Evolutionary conservation across 176 grass and related monocot genomes (phyloP).

Genomic region (Elaeis guineensis): DNA sequence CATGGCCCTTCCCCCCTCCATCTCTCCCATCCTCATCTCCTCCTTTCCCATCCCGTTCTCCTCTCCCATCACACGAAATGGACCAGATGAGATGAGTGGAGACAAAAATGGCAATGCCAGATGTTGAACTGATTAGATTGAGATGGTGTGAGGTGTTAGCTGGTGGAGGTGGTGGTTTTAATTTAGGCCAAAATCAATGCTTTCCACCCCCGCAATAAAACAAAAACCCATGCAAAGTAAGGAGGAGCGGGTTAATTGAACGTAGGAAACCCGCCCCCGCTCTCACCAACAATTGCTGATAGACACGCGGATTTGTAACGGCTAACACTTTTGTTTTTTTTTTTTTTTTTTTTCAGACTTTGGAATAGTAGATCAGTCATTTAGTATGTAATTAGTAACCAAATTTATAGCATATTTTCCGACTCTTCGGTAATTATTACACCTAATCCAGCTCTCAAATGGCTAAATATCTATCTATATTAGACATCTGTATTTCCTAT

Average conservation of each 20-base stretch:
- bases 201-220: no score
- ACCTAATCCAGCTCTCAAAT: no score
- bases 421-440: no score
- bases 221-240: background rate
- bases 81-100: background rate
- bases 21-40: conserved; percentile 4
- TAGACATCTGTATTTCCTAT: no score
- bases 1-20: background rate
- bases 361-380: no score
- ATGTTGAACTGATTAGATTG: background rate
- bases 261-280: no score
- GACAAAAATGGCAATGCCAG: background rate
- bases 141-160: background rate
- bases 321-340: no score
- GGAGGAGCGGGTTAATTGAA: background rate
- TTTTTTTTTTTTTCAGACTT: background rate
- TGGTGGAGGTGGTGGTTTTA: no score
- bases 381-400: background rate
- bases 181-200: no score
- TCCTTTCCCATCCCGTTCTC: conserved; percentile 21
- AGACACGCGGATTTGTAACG: conserved; percentile 11
- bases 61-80: conserved; percentile 16
- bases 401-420: conserved; percentile 4
- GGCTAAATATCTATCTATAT: no score
- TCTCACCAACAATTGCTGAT: background rate